Percentiles rank a stretch among this genome's conserved stretches.
phyloP scores from a whole-genome alignment of 208 protist genomes.

The Leptomonas pyrrhocoris region DNA sequence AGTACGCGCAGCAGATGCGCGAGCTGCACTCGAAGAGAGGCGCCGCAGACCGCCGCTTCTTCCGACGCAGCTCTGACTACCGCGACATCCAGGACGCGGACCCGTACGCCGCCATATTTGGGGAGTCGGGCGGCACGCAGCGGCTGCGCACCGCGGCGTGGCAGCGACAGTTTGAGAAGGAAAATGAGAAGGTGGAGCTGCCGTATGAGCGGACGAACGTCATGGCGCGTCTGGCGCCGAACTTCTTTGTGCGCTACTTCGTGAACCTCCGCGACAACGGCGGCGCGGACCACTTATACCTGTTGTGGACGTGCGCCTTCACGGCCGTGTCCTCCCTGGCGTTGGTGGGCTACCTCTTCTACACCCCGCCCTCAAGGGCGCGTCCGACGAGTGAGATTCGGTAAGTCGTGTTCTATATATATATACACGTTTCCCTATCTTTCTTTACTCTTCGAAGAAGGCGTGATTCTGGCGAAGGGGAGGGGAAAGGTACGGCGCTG shows the following conservation, averaged over 20 bases:
- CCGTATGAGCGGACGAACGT: conserved; percentile 85
- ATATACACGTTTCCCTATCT: too few relatives aligned
- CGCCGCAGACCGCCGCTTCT: conserved; percentile 69
- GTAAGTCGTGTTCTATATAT: conserved; percentile 22
- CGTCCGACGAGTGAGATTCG: conserved; percentile 69
- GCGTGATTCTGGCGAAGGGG: too few relatives aligned
- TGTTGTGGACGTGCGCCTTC: conserved; percentile 39
- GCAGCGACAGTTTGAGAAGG: conserved; percentile 89
- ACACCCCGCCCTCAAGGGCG: conserved; percentile 68
- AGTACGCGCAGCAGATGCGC: conserved; percentile 52
- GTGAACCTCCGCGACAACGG: conserved; percentile 77
- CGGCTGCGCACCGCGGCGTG: conserved; percentile 73
- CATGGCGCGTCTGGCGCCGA: conserved; percentile 71
- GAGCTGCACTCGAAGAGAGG: conserved; percentile 35
- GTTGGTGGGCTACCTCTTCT: conserved; percentile 72
- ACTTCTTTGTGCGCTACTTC: conserved; percentile 89
- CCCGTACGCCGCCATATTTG: conserved; percentile 75
- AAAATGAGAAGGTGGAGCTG: conserved; percentile 79
- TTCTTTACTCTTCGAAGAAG: not conserved
- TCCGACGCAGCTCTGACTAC: conserved; percentile 59
- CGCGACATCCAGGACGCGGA: conserved; percentile 78
- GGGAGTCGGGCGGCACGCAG: conserved; percentile 54
- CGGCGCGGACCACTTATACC: conserved; percentile 56
- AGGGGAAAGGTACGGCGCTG: too few relatives aligned
- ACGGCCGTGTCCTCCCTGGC: conserved; percentile 32